phyloP scores from a whole-genome alignment of 257 asterid genomes.

The Nicotiana paniculata region DNA sequence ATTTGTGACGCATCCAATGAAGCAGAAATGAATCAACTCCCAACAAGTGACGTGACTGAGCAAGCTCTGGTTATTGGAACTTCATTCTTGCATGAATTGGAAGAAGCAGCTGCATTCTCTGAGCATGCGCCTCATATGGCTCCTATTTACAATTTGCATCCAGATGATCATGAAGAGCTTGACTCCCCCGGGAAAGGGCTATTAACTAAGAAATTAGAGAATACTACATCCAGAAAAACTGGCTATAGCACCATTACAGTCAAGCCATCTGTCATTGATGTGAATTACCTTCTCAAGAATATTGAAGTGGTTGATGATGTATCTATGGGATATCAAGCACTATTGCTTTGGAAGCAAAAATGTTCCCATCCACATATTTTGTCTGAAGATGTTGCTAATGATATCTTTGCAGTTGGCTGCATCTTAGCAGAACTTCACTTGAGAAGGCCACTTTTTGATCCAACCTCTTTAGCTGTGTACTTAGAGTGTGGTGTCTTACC shows the following conservation, averaged over 20 bases:
- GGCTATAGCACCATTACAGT: conserved; percentile 16
- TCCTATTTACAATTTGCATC: conserved; percentile 45
- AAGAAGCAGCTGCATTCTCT: conserved; percentile 69
- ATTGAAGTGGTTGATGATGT: conserved; percentile 58
- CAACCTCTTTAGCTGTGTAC: conserved; percentile 43
- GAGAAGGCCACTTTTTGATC: conserved; percentile 78
- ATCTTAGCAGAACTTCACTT: conserved; percentile 81
- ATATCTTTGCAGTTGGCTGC: conserved; percentile 89
- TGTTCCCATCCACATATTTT: conserved; percentile 27
- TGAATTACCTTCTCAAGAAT: conserved; percentile 51
- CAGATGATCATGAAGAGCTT: conserved; percentile 25
- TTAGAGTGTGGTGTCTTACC: conserved; percentile 65
- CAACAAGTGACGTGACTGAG: conserved; percentile 19
- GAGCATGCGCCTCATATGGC: conserved; percentile 62
- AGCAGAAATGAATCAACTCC: conserved; percentile 9
- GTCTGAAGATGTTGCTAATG: conserved; percentile 55
- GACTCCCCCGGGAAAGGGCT: conserved; percentile 30
- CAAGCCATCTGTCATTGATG: conserved; percentile 33
- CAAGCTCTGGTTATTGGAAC: conserved; percentile 24
- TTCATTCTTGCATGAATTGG: conserved; percentile 45
- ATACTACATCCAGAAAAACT: conserved; percentile 23
- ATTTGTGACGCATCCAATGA: conserved; percentile 17
- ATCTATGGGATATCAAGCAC: conserved; percentile 72
- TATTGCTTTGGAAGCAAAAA: conserved; percentile 63
- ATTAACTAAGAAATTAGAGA: conserved; percentile 22